Evolutionary conservation across 1,284 basidiomycete genomes (phyloP).

Genomic region (Heterobasidion irregulare): DNA sequence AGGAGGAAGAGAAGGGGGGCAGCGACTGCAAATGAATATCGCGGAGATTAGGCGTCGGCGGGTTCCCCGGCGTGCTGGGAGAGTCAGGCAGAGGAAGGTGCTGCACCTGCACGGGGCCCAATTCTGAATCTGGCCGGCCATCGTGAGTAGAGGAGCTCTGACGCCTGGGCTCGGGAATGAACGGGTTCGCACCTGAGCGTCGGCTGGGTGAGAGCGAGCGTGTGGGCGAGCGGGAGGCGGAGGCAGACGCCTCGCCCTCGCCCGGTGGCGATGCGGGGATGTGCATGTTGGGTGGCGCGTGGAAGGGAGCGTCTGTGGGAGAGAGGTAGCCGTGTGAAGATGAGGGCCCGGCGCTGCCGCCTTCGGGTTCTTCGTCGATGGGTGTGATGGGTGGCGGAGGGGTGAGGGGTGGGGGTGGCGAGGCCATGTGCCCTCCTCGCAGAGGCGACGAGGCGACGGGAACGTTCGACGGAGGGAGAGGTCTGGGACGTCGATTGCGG

Average conservation of each 20-base stretch:
- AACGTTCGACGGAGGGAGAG: constrained; percentile 24
- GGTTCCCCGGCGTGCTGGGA: constrained; percentile 55
- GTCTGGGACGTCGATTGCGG: constrained; percentile 38
- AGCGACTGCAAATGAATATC: constrained; percentile 74
- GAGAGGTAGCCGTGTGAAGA: constrained; percentile 48
- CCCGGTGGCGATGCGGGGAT: constrained; percentile 37
- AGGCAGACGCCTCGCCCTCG: constrained; percentile 32
- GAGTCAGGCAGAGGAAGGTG: constrained; percentile 59
- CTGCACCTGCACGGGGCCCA: constrained; percentile 50
- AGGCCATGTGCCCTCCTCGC: constrained; percentile 31
- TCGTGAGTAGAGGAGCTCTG: constrained; percentile 17
- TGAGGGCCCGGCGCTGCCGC: constrained; percentile 34
- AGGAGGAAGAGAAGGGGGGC: constrained; percentile 27
- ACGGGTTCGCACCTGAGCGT: constrained; percentile 71
- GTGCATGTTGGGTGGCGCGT: constrained; percentile 40
- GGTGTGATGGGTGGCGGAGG: constrained; percentile 76
- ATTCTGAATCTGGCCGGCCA: constrained; percentile 43
- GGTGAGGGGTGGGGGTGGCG: constrained; percentile 38
- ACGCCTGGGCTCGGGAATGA: constrained; percentile 57
- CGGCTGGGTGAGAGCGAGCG: constrained; percentile 19
- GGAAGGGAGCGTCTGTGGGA: constrained; percentile 57
- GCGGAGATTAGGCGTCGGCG: constrained; percentile 67
- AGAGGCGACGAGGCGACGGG: constrained; percentile 55
- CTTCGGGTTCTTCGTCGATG: constrained; percentile 53
- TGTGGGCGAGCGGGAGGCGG: constrained; percentile 22